phyloP scores from a whole-genome alignment of 2,329 filamentous ascomycete genomes.

The Zasmidium cellare region DNA sequence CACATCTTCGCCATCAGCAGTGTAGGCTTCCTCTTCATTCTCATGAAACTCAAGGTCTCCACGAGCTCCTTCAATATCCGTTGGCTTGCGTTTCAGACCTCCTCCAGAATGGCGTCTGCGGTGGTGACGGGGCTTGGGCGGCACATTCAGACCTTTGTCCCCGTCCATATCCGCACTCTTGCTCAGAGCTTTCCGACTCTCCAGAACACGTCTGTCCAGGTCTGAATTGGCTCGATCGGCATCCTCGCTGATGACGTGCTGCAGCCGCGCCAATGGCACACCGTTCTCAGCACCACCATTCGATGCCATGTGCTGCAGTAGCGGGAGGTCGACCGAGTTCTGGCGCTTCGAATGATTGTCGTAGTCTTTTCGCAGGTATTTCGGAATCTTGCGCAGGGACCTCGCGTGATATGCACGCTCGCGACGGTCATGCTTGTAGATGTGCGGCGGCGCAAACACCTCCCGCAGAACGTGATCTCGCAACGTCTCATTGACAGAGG shows the following conservation, averaged over 20 bases:
- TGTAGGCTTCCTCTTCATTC: slow-evolving; percentile 71
- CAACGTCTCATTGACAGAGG: slow-evolving; percentile 82
- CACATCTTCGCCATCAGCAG: slow-evolving; percentile 71
- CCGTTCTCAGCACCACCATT: not conserved
- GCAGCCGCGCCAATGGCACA: slow-evolving; percentile 31
- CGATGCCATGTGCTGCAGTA: slow-evolving; percentile 7
- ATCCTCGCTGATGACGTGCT: slow-evolving; percentile 40
- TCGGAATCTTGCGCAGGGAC: slow-evolving; percentile 43
- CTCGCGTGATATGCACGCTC: slow-evolving; percentile 67
- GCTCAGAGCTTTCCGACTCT: slow-evolving; percentile 24
- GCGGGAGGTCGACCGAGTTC: slow-evolving; percentile 19
- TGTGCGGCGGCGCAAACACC: slow-evolving; percentile 76
- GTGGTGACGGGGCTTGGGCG: slow-evolving; percentile 25
- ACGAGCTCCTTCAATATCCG: slow-evolving; percentile 65
- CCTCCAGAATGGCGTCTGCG: slow-evolving; percentile 82
- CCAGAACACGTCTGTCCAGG: slow-evolving; percentile 22
- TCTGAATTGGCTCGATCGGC: slow-evolving; percentile 27
- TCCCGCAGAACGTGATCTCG: slow-evolving; percentile 91
- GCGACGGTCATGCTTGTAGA: slow-evolving; percentile 75
- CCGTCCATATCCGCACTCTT: slow-evolving; percentile 32
- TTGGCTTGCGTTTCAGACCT: slow-evolving; percentile 70
- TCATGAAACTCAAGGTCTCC: slow-evolving; percentile 89
- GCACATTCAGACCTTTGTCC: slow-evolving; percentile 12
- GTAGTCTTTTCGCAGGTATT: slow-evolving; percentile 32
- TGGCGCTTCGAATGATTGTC: slow-evolving; percentile 28